Conservation (phyloP, 2,329 filamentous ascomycete species). For the Cercospora canescens region DNA sequence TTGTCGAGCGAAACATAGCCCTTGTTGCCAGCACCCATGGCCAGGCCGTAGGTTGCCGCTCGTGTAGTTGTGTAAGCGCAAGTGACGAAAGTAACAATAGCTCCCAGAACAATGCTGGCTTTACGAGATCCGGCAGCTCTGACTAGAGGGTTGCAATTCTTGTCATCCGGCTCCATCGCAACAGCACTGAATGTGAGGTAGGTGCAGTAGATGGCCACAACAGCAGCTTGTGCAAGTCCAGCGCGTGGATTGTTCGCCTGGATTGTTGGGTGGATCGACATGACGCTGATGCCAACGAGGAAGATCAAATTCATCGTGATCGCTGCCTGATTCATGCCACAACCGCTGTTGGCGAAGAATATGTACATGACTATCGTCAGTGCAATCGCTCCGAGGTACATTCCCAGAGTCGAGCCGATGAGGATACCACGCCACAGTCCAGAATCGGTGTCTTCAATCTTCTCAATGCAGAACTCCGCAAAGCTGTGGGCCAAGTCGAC, state of each 20-base stretch:
- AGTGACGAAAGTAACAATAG: slow-evolving; percentile 93
- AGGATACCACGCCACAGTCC: slow-evolving; percentile 80
- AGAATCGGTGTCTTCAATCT: slow-evolving; percentile 89
- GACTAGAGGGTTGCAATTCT: slow-evolving; percentile 89
- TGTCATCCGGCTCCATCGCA: slow-evolving; percentile 96
- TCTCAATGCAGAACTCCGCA: slow-evolving; percentile 92
- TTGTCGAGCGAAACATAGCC: slow-evolving; percentile 67
- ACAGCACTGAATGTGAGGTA: slow-evolving; percentile 98
- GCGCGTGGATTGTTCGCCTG: slow-evolving; percentile 93
- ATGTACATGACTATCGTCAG: slow-evolving; percentile 98
- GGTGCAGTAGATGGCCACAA: slow-evolving; percentile 97
- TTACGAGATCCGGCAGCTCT: slow-evolving; percentile 83
- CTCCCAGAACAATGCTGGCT: slow-evolving; percentile 87
- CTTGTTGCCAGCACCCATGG: slow-evolving; percentile 63
- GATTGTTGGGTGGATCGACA: slow-evolving; percentile 86
- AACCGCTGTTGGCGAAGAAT: slow-evolving; percentile 82
- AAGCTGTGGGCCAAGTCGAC: slow-evolving; percentile 95
- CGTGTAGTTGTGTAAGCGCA: slow-evolving; percentile 97
- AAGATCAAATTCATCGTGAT: slow-evolving; percentile 88
- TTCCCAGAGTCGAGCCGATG: slow-evolving; percentile 87
- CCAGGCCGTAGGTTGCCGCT: slow-evolving; percentile 86
- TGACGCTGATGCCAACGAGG: slow-evolving; percentile 74
- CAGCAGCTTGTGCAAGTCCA: slow-evolving; percentile 93
- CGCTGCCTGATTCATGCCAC: slow-evolving; percentile 93
- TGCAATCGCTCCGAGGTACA: slow-evolving; percentile 86